Percentiles rank a stretch among this genome's conserved stretches.
Evolutionary conservation across 2,329 filamentous ascomycete genomes (phyloP).

Genomic region (Neopestalotiopsis rosae): DNA sequence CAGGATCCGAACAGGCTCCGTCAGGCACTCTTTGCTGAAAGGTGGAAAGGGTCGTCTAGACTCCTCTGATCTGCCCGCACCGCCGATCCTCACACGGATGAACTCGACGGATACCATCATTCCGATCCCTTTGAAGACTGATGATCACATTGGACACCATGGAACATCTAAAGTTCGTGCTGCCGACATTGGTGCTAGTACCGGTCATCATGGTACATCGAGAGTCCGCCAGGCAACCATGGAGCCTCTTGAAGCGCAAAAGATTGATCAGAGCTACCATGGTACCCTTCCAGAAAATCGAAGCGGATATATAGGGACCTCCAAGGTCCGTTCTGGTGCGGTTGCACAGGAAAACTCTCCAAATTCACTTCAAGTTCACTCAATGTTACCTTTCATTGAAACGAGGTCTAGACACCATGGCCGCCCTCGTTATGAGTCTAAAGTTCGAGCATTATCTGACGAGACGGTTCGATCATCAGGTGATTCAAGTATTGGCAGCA

Average conservation of each 20-base stretch:
- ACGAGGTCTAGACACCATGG: background rate
- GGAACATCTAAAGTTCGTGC: conserved; percentile 27
- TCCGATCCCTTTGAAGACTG: background rate
- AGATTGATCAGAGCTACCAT: background rate
- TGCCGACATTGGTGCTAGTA: background rate
- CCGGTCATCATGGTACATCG: background rate
- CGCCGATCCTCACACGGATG: conserved; percentile 30
- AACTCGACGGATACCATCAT: conserved; percentile 7
- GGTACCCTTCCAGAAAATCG: background rate
- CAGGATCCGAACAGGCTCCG: conserved; percentile 24
- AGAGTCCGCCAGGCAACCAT: background rate
- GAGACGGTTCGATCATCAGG: conserved; percentile 12
- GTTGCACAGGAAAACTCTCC: background rate
- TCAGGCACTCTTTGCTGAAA: conserved; percentile 32
- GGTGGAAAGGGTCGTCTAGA: conserved; percentile 22
- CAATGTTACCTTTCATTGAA: background rate
- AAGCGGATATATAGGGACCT: background rate
- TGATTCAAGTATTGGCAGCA: conserved; percentile 10
- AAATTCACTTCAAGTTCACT: background rate
- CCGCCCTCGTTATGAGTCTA: background rate
- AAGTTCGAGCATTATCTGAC: background rate
- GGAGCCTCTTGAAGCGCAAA: background rate
- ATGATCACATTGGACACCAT: conserved; percentile 21
- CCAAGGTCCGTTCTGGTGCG: background rate
- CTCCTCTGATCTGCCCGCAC: conserved; percentile 28